Evolutionary conservation across 305 asterid species (phyloP), one percentile per base, ranked within the genome.

Genomic region (Striga hermonthica): DNA sequence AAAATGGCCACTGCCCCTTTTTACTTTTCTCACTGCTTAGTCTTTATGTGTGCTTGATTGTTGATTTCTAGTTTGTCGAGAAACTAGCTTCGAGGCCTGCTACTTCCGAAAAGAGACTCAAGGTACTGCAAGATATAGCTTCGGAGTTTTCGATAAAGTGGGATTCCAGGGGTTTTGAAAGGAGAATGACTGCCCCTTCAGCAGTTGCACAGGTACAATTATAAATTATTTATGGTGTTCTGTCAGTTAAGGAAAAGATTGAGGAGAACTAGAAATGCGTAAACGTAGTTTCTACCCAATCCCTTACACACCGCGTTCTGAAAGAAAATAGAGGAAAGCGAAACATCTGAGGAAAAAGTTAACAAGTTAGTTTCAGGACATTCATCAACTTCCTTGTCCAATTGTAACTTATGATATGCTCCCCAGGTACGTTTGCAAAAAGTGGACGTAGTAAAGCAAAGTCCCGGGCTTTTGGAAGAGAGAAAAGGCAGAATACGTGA

Each of bases 61-160:
- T 41, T 76, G 71, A 38, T 75, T 71, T 72, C 72, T 75, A 92
- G 98, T 86, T 92, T 74, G 82, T 88, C 35, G 98, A 86, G 87
- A 86, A 79, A 70, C 79, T 92, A 74, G 76, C 92, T 64, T 72
- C 89, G 38, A 82, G 69, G 71, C 83, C 86, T 53, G 81, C 95
- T 57, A 60, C 80, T 55, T 60, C 65, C 64, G 97, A 83, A 72
- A 78, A 79, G 78, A 86, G 80, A 73, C 68, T 89, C 72, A 83
- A 82, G 76, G 80, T 83, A 45, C 70, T 92, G 90, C 86, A 83
- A 77, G 95, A 86, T 72, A 86, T 92, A 75, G 90, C 95, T 47
- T 80, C 87, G 38, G 96, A 90, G 76, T 87, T 74, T 62, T 84
- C 96, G 57, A 77, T 92, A 70, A 81, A 79, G 67, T 92, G 97